Evolutionary conservation across 441 rosid genomes (phyloP).

Genomic region (Gossypium gossypioides): DNA sequence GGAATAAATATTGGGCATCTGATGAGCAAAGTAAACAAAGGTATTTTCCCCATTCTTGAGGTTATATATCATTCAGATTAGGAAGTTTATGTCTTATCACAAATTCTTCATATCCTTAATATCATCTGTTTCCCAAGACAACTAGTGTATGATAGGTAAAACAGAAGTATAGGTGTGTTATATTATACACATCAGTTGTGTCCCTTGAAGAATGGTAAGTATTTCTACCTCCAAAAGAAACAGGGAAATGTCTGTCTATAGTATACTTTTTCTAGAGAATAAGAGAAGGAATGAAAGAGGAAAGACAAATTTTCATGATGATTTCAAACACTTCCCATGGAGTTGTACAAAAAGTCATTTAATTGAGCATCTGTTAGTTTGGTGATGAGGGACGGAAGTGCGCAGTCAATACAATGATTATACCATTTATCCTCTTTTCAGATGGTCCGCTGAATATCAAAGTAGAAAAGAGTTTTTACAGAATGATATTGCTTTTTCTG

Average conservation of each 20-base stretch:
- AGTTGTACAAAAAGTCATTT: neutral
- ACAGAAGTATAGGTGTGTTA: neutral
- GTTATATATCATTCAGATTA: neutral
- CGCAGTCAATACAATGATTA: neutral
- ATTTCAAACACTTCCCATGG: neutral
- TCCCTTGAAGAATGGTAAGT: neutral
- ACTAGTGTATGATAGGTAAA: neutral
- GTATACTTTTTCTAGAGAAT: too few species aligned
- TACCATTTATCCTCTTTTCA: too few species aligned
- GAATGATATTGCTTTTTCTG: neutral
- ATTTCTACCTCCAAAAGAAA: neutral
- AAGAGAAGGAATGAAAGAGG: too few species aligned
- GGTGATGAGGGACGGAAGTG: neutral
- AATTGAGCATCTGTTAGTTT: neutral
- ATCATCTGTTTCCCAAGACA: neutral
- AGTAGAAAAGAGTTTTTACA: neutral
- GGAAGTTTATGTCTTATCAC: neutral
- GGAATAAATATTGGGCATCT: slow-evolving; percentile 82
- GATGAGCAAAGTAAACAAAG: slow-evolving; percentile 42
- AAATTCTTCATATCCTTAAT: neutral
- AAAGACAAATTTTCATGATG: neutral
- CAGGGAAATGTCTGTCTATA: neutral
- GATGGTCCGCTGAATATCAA: neutral
- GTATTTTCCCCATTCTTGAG: slow-evolving; percentile 22
- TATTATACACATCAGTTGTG: neutral